Evolutionary conservation across 2,329 filamentous ascomycete genomes (phyloP).

Genomic region (Cadophora gregata): DNA sequence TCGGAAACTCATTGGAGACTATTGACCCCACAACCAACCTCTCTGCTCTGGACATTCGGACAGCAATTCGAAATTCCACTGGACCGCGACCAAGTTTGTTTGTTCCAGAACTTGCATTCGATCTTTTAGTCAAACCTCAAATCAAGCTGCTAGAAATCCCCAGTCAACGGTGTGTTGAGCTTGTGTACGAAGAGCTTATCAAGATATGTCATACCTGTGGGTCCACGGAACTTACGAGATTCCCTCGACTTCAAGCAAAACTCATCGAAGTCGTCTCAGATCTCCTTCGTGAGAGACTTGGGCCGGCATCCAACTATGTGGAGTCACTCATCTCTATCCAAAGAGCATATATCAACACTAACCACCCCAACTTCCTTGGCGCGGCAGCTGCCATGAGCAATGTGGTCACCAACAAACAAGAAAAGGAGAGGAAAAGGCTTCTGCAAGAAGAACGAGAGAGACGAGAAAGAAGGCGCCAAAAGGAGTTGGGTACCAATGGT

Average conservation of each 20-base stretch:
- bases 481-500: slow-evolving; percentile 84
- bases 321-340: slow-evolving; percentile 98
- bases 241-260: slow-evolving; percentile 91
- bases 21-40: slow-evolving; percentile 97
- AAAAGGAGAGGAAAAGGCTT: slow-evolving; percentile 83
- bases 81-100: slow-evolving; percentile 95
- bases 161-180: slow-evolving; percentile 93
- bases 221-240: slow-evolving; percentile 89
- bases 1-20: slow-evolving; percentile 93
- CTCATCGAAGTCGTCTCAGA: slow-evolving; percentile 98
- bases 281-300: slow-evolving; percentile 87
- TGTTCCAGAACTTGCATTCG: slow-evolving; percentile 96
- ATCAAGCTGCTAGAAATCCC: slow-evolving; percentile 96
- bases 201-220: slow-evolving; percentile 99
- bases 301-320: slow-evolving; percentile 88
- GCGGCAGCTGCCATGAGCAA: slow-evolving; percentile 97
- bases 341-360: slow-evolving; percentile 98
- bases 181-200: slow-evolving; percentile 98
- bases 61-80: slow-evolving; percentile 96
- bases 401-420: slow-evolving; percentile 92
- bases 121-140: slow-evolving; percentile 95
- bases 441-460: slow-evolving; percentile 86
- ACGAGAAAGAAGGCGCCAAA: slow-evolving; percentile 80
- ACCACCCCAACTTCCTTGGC: slow-evolving; percentile 97
- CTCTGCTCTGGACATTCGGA: slow-evolving; percentile 92